Evolutionary conservation across 805 yeast genomes (phyloP), one percentile per base, ranked within the genome.

Genomic region (Debaryomyces maramus): DNA sequence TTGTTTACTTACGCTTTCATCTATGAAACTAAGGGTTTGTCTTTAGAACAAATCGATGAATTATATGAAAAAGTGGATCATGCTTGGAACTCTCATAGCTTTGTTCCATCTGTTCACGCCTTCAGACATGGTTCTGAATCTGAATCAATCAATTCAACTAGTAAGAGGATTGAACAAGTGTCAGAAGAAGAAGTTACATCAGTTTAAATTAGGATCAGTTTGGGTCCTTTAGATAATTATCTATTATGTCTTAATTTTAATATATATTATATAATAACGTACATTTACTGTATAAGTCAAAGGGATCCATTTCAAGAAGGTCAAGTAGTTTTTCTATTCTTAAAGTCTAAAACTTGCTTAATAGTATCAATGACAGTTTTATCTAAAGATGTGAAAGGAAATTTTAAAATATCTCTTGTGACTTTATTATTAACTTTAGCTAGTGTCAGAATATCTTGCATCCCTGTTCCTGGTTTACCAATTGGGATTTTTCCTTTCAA

Each of bases 31-130:
- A 81, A 79, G 68, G 95, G 95, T 44, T 75, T 86, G 53, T 75
- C 86, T 33, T 75, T 88, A 60, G 95, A 87, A 67, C 88, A 87
- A 65, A 87, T 87, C 47, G 89, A 86, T 60, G 81, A 77, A 55
- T 67, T 82, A 72, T 83, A 80, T 52, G 72, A 72, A 24, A 61
- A 64, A 38, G 59, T 55, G 38, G 41, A 65, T 31, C 43, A 47
- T 15, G 66, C 75, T 22, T 66, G 72, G 72, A 59, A 67, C 47
- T 61, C 84, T 13, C 36, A 69, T 19, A 52, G 52, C 41, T 83
- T 78, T 79, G 70, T 67, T 39, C 84, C 85, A 51, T 69, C 78
- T 22, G 60, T 40, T 32, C 67, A 63, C 47, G 70, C 67, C 20
- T 63, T 64, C 61, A 61, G 63, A 58, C 53, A 53, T 13, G 50